Evolutionary conservation across 306 rosid genomes (phyloP), one percentile per base, ranked within the genome.

Genomic region (Dicorynia guianensis): DNA sequence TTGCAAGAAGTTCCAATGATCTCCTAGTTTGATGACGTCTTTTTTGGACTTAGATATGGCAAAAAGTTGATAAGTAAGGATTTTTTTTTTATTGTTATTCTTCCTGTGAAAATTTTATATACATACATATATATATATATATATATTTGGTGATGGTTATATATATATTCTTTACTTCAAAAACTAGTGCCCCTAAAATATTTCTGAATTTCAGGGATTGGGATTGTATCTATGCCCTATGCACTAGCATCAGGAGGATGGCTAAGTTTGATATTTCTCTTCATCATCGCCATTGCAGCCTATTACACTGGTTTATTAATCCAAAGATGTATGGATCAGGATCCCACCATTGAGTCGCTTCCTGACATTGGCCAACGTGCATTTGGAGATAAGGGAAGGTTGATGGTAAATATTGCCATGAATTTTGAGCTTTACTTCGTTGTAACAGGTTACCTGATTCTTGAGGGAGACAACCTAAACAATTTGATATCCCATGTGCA

Each of bases 241-340:
- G 93, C 93, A 35, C 72, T 88, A 6, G 65, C 93, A 44, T 64
- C 84, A 1, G 88, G 90, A 38, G 93, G 93, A 42, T 88, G 93
- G 93, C 35, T 84, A 44, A 88, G 90, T 85, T 54, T 88, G 67
- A 72, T 68, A 19, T 76, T 84, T 17, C 80, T 88, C 13, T 84
- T 88, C 10, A 15, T 55, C 14, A 63, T 86, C 0, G 82, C 93
- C 4, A n/a, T 61, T 2, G 68, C 79, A 33, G 69, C 90, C 50
- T 83, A 79, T 38, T 86, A 88, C 78, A 47, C 93, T 0, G 93
- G 88, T 43, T 7, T 85, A 64, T 64, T 88, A 17, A 86, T 88
- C 4, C 57, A 88, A 30, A 80, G 80, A 71, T 88, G 93, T 70
- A 88, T 88, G 93, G 90, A 86, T 30, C 20, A 63, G 47, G 79